Base-by-base conservation (phyloP, 2,329 filamentous ascomycete genomes). In the Trichothecium sympodiale region DNA sequence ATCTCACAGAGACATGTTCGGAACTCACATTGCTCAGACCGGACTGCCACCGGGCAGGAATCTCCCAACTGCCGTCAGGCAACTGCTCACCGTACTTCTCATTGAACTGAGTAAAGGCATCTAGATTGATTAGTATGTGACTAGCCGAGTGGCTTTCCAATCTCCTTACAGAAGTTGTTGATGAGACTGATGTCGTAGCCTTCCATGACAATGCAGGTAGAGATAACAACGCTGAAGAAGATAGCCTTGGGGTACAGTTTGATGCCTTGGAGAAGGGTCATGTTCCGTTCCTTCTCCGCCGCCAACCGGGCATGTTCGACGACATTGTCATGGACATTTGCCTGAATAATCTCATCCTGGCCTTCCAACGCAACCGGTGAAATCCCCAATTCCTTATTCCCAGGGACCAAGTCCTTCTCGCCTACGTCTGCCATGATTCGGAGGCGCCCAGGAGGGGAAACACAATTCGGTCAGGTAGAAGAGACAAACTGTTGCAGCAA, bases 161-260 rank as follows among this genome's bases (percentile, higher is more conserved):
- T 15, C n/a, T n/a, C 47, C 43, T 49, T 59, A 61, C 75, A 88
- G 52, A 91, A 86, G 58, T 88, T 88, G 63, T 80, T 85, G 48
- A 91, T 75, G 36, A 93, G 64, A 49, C 75, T 79, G 39, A 91
- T 68, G 52, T 94, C 85, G 61, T 88, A 93, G 25, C 84, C 86
- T 57, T 94, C 86, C 87, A 94, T 94, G 49, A 75, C 77, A 50
- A 94, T 91, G 54, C 83, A 88, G 0, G 84, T 89, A n/a, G 82
- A 89, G 56, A 94, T 88, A 40, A 93, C 64, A 34, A 94, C 51
- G 47, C 79, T 85, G 84, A 85, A 94, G 16, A 64, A 71, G 38
- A 93, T 79, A 16, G 87, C 87, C 63, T 93, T 89, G 39, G 85
- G 86, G 53, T 94, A 94, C 17, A 91, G 68, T 51, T 68, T 76